A percentile compares a stretch with the other conserved stretches of the same genome.
These are phyloP conservation scores for Mycena citricolor DNA, from an alignment of 1,284 basidiomycete species.

Conservation along the genomic window DNA sequence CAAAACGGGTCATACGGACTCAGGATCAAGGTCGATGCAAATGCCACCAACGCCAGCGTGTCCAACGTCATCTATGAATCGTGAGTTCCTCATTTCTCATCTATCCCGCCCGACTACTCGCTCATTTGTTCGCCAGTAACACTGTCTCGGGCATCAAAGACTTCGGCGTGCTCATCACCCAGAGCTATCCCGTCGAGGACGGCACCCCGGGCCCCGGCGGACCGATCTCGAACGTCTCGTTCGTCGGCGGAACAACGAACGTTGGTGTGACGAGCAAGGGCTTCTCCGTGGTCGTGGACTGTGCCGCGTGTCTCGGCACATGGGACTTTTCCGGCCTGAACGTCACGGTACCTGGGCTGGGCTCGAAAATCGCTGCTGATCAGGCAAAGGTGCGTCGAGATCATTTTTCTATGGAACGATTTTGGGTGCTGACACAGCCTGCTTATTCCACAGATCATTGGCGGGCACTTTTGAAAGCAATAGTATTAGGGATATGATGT, in stretches of 20 bases:
- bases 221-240: slow-evolving; percentile 34
- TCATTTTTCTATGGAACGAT: too few relatives aligned
- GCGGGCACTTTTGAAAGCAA: too few relatives aligned
- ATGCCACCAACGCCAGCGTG: slow-evolving; percentile 19
- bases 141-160: slow-evolving; percentile 10
- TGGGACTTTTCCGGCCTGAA: slow-evolving; percentile 55
- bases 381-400: too few relatives aligned
- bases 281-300: slow-evolving; percentile 42
- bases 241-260: slow-evolving; percentile 34
- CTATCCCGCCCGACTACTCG: neutral
- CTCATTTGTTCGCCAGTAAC: slow-evolving; percentile 6
- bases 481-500: too few relatives aligned
- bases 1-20: slow-evolving; percentile 36
- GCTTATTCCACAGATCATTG: too few relatives aligned
- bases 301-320: slow-evolving; percentile 43
- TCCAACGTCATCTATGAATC: slow-evolving; percentile 11
- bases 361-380: too few relatives aligned
- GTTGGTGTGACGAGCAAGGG: slow-evolving; percentile 39
- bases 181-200: slow-evolving; percentile 48
- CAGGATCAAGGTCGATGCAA: slow-evolving; percentile 16
- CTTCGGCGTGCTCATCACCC: slow-evolving; percentile 46
- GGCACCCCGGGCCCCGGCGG: slow-evolving; percentile 52
- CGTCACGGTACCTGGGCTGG: too few relatives aligned
- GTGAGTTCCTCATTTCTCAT: slow-evolving; percentile 1
- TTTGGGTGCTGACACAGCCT: too few relatives aligned